Conservation (phyloP, 345 rosid species). For the Zanthoxylum bungeanum region DNA sequence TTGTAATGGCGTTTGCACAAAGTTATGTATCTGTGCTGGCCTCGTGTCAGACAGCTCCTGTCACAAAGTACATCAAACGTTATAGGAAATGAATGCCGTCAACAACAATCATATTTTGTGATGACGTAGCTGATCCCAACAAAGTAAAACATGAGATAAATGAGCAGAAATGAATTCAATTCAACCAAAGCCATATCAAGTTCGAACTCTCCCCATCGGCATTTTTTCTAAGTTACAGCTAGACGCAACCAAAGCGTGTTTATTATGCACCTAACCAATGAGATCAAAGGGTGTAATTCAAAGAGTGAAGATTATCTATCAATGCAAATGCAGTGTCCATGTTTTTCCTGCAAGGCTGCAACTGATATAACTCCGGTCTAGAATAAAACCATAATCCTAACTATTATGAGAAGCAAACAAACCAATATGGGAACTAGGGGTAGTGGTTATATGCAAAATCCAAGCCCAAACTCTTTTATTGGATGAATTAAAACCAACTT, state of each 20-base stretch:
- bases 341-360: background rate
- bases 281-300: background rate
- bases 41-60: conserved; percentile 51
- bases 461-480: background rate
- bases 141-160: background rate
- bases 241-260: background rate
- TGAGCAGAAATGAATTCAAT: background rate
- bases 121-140: too few relatives aligned
- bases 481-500: background rate
- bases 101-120: background rate
- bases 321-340: background rate
- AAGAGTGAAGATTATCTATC: background rate
- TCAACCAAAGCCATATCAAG: background rate
- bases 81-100: background rate
- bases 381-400: background rate
- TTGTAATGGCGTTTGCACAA: conserved; percentile 49
- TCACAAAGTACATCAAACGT: conserved; percentile 11
- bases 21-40: conserved; percentile 40
- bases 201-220: background rate
- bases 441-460: background rate
- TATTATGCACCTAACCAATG: background rate
- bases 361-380: background rate
- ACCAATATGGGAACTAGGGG: background rate
- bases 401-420: background rate
- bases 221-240: background rate